Evolutionary conservation across 306 rosid genomes (phyloP), one percentile per base, ranked within the genome.

Genomic region (Luffa acutangula): DNA sequence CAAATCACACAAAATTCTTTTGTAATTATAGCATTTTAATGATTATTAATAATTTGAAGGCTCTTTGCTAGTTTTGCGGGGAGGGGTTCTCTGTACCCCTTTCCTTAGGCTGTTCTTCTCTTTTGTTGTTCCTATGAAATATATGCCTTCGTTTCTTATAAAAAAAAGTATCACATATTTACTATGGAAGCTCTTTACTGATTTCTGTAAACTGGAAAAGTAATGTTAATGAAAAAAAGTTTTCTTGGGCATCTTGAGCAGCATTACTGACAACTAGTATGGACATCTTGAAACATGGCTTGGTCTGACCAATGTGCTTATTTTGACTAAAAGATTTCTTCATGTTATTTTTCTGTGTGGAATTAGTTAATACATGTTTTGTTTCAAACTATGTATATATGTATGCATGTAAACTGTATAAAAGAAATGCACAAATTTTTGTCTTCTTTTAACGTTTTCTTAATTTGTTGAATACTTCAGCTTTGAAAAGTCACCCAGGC

Each of bases 401-500:
- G 53, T 5, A 10, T 43, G 37, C 6, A 9, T 69, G 36, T 69
- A 9, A n/a, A 10, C 36, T 15, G 46, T 74, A 54, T 59, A 48
- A 57, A 4, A 36, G 53, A 64, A 64, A 15, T 2, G 1, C 62
- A 65, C 7, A 25, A 20, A 2, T 7, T 77, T 81, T 42, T 6
- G 13, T 70, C 77, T 46, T 43, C 34, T 71, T 66, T 58, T 80
- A 63, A 79, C 71, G 78, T 37, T 36, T 42, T 71, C 54, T 76
- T 79, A 72, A 80, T 49, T 82, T 78, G 52, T 77, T 75, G 2
- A 51, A 7, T 51, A 74, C 82, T 78, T 78, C 87, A 96, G 99
- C 85, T 96, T 96, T 82, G 99, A 93, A 87, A 87, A 85, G 46
- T 96, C 99, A 64, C 96, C 99, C 25, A 90, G 97, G 81, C 99